Percentiles rank a stretch among this genome's conserved stretches.
phyloP scores from a whole-genome alignment of 2,329 filamentous ascomycete species.

The Epichloe sibirici region DNA sequence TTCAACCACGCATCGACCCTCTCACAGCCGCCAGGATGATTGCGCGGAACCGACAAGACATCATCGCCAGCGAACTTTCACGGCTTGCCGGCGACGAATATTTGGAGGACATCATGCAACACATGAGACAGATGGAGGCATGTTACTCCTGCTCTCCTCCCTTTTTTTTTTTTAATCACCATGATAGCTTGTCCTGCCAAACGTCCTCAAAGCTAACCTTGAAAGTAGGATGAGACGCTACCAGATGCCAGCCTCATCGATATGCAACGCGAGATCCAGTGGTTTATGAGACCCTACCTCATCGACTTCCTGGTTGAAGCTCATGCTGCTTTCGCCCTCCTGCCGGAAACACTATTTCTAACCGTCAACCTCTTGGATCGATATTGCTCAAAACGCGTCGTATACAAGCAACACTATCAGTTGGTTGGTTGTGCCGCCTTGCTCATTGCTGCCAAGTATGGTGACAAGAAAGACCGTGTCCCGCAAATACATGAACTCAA shows the following conservation, averaged over 20 bases:
- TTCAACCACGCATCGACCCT: constrained; percentile 47
- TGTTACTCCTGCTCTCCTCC: constrained; percentile 12
- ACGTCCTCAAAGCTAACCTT: constrained; percentile 13
- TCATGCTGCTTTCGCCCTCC: constrained; percentile 83
- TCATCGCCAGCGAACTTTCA: constrained; percentile 81
- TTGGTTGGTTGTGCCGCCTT: constrained; percentile 91
- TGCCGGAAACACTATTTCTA: constrained; percentile 91
- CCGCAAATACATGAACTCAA: constrained; percentile 93
- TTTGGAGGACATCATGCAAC: constrained; percentile 82
- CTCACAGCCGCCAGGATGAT: constrained; percentile 68
- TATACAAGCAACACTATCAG: constrained; percentile 99
- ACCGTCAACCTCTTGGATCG: constrained; percentile 93
- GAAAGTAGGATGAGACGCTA: constrained; percentile 59
- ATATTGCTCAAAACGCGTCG: constrained; percentile 94
- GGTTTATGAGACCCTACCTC: constrained; percentile 98
- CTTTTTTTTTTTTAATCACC: background rate
- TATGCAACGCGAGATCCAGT: constrained; percentile 97
- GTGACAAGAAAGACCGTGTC: constrained; percentile 97
- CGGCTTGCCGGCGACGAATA: constrained; percentile 79
- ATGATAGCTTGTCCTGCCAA: background rate
- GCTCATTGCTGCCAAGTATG: constrained; percentile 95
- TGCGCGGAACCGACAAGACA: constrained; percentile 72
- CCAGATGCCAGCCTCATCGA: constrained; percentile 96
- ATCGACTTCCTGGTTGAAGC: constrained; percentile 98
- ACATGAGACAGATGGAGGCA: constrained; percentile 93